Evolutionary conservation across 2,329 filamentous ascomycete genomes (phyloP), one percentile per base, ranked within the genome.

Genomic region (Fusarium algeriense): DNA sequence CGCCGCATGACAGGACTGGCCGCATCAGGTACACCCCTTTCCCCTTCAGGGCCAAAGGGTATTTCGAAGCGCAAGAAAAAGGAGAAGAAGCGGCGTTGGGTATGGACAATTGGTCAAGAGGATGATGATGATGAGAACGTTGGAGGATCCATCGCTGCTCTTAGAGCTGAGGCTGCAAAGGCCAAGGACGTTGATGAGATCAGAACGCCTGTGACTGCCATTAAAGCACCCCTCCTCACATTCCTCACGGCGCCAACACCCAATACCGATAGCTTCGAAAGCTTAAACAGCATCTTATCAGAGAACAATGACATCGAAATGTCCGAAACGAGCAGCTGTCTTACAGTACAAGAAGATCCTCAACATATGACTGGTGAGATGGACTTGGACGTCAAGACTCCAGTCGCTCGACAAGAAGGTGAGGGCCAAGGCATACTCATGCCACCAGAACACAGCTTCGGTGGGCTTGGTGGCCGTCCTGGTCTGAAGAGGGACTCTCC

Each of bases 21-120:
- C 48, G 80, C 75, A 11, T 78, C 84, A 0, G 81, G 82, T 23
- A 84, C 83, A 4, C 82, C 83, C 2, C 68, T 81, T 3, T 82
- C 80, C 3, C 83, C 85, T 0, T 80, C 81, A 1, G 84, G 80
- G 3, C 73, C 79, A 7, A 81, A 80, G 2, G 85, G 85, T 4
- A 81, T 87, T 50, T 83, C 85, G n/a, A 90, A 89, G 77, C 82
- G 85, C 13, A 88, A 85, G 67, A 77, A 81, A 35, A 83, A 82
- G 75, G 89, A 91, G 71, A 90, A 89, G 84, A 90, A 87, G 79
- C 82, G 89, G 15, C 86, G 86, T 45, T 91, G 89, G 89, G 87
- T 89, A 38, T 91, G 89, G 89, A 91, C 89, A 3, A 90, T 91
- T 46, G 87, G 86, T 5, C 84, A 85, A 64, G 86, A 85, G 63